A percentile compares a stretch with the other conserved stretches of the same genome.
These are phyloP conservation scores for Fomitiporia mediterranea DNA, from an alignment of 1,284 basidiomycete species.

Conservation along the genomic window DNA sequence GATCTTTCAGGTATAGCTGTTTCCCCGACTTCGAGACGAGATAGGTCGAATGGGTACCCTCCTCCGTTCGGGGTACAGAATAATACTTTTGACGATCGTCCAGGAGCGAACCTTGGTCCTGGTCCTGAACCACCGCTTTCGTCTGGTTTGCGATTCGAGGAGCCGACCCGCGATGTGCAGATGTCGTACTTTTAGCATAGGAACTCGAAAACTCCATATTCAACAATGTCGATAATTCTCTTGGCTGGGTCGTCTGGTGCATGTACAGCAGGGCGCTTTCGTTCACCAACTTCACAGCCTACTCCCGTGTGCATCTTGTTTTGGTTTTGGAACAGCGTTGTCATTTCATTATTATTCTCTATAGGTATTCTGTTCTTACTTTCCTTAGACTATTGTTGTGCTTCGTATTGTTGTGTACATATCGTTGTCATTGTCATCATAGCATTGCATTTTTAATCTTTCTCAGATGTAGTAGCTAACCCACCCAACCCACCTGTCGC, in stretches of 20 bases:
- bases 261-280: no score
- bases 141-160: not conserved
- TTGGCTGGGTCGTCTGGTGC: no score
- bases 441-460: no score
- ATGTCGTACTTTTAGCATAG: not conserved
- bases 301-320: no score
- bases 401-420: not conserved
- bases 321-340: not conserved
- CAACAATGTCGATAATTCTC: no score
- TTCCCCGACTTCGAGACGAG: no score
- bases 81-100: not conserved
- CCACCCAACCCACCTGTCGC: no score
- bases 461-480: no score
- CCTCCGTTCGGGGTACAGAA: not conserved
- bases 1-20: no score
- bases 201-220: no score
- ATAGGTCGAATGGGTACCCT: not conserved
- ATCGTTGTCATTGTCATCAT: not conserved
- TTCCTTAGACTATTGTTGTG: not conserved
- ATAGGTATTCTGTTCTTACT: not conserved
- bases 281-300: no score
- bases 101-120: not conserved
- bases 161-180: not conserved
- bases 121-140: not conserved
- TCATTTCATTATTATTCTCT: not conserved